phyloP scores from a whole-genome alignment of 2,329 filamentous ascomycete genomes.

The Alternaria arborescens region DNA sequence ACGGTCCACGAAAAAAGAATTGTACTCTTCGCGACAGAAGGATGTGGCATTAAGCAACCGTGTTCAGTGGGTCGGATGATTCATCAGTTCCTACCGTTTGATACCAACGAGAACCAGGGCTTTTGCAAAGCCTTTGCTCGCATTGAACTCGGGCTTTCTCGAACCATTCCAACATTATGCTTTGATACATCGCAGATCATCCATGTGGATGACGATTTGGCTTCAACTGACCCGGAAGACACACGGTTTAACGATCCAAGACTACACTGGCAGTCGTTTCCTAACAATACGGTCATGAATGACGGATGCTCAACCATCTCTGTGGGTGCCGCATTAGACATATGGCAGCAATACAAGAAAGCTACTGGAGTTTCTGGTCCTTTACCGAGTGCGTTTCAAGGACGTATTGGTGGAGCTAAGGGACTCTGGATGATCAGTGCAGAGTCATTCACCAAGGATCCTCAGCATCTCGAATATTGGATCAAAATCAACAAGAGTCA shows the following conservation, averaged over 20 bases:
- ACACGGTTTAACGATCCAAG: constrained; percentile 47
- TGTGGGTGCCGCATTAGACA: constrained; percentile 61
- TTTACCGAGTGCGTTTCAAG: constrained; percentile 74
- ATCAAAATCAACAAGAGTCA: constrained; percentile 73
- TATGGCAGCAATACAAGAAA: constrained; percentile 63
- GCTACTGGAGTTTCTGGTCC: constrained; percentile 66
- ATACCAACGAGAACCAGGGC: constrained; percentile 44
- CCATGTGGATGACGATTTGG: constrained; percentile 38
- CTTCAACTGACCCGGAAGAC: constrained; percentile 48
- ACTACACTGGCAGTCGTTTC: constrained; percentile 32
- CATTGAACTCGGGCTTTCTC: constrained; percentile 54
- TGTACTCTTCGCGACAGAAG: constrained; percentile 49
- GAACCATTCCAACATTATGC: constrained; percentile 47
- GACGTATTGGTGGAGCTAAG: constrained; percentile 75
- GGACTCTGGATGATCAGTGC: constrained; percentile 76
- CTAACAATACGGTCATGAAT: constrained; percentile 51
- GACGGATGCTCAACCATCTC: constrained; percentile 73
- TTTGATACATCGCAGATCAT: constrained; percentile 52
- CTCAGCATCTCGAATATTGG: constrained; percentile 61
- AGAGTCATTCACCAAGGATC: constrained; percentile 53
- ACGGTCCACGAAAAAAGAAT: constrained; percentile 34
- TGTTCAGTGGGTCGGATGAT: constrained; percentile 41
- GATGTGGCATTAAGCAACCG: constrained; percentile 34
- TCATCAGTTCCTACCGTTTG: constrained; percentile 53
- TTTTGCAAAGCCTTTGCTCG: constrained; percentile 56